phyloP scores from a whole-genome alignment of 441 rosid species.

The Syzygium syzygioides region DNA sequence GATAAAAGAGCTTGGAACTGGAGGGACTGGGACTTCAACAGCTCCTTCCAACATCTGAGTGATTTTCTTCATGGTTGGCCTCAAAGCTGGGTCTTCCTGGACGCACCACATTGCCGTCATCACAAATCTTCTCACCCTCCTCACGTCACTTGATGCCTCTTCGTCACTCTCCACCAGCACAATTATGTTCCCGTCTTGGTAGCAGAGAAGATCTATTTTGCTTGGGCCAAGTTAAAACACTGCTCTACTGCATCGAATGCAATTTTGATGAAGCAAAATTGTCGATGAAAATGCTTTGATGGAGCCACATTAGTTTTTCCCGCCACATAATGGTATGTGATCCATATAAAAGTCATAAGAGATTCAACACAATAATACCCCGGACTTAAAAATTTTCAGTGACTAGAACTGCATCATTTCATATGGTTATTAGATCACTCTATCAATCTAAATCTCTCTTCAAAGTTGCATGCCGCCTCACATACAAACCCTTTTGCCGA shows the following conservation, averaged over 20 bases:
- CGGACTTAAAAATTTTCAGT: not conserved
- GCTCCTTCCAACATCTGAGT: not conserved
- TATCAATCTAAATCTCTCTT: not conserved
- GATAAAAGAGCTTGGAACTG: not conserved
- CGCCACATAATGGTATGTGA: not conserved
- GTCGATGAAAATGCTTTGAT: not conserved
- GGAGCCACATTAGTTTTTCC: not conserved
- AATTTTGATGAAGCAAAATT: not conserved
- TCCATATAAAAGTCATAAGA: not conserved
- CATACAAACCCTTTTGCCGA: no score
- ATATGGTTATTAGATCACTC: not conserved
- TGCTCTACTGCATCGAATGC: not conserved
- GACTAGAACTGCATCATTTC: not conserved
- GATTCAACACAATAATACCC: not conserved
- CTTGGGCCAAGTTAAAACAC: not conserved
- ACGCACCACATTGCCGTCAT: slow-evolving; percentile 49
- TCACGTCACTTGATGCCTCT: slow-evolving; percentile 28
- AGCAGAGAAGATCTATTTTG: slow-evolving; percentile 3
- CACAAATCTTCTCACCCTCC: slow-evolving; percentile 30
- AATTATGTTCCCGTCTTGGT: not conserved
- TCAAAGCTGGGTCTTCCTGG: slow-evolving; percentile 6
- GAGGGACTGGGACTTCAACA: not conserved
- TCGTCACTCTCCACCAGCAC: slow-evolving; percentile 25
- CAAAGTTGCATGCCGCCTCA: no score
- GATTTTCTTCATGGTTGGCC: not conserved